Base-by-base conservation (phyloP, 805 yeast genomes). In the Candida hungchunana region DNA sequence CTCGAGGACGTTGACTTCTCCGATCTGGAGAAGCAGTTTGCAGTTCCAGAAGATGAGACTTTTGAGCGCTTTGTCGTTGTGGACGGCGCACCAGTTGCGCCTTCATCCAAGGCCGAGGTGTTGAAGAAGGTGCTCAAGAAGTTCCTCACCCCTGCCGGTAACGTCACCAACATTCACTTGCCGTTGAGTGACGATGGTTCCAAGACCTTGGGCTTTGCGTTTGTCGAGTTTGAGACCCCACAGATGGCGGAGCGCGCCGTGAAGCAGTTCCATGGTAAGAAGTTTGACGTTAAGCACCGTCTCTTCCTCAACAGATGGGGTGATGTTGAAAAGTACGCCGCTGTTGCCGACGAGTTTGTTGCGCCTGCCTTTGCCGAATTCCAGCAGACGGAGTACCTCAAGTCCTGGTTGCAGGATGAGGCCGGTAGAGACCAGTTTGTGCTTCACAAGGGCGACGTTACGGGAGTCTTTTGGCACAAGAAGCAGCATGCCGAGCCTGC, bases 1-100 rank as follows among this genome's bases (percentile, higher is more conserved):
- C 67, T 82, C 40, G 83, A 81, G 48, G 80, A 80, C 47, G 65
- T 84, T 51, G 90, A 82, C 59, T 88, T 85, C 65, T 66, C 86
- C 43, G 97, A 89, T 59, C 71, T 90, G 55, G 97, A 90, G 60
- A 78, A 72, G 39, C 69, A 85, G 62, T 87, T 73, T 60, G 62
- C 74, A 17, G 78, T 82, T 32, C 73, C 75, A 38, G 77, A 73
- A 36, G 77, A 75, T 34, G 64, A 71, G 39, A 75, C 78, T 33
- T 70, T 84, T 39, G 95, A 85, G 54, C 75, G 75, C 53, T 88
- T 77, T 56, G 77, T 90, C 39, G 84, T 90, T 20, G 82, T 87
- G 34, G 97, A 88, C 59, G 98, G 98, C 31, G 89, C 95, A 9
- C 99, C 99, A 48, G 70, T 87, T 43, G 95, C 95, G 18, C 96